Evolutionary conservation across 257 asterid species (phyloP), one percentile per base, ranked within the genome.

Genomic region (Nicotiana tomentosiformis): DNA sequence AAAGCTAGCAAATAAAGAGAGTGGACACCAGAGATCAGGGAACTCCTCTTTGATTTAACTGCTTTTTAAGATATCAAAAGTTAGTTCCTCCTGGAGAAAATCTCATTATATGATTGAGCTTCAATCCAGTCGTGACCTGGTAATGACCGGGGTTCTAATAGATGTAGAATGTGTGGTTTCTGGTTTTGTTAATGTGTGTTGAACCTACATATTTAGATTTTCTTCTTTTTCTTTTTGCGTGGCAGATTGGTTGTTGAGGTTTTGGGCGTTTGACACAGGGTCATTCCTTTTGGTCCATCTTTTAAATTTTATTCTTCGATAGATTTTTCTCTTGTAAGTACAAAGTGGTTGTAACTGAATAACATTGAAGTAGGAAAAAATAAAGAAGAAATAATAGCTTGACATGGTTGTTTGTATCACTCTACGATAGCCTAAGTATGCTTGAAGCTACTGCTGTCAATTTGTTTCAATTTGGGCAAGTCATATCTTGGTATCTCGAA

Each of bases 261-360:
- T 46, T 49, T 46, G 61, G 61, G 23, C 4, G 70, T 20, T 55
- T 67, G 74, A 64, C 64, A 51, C 58, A 37, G 66, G 66, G 74
- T 33, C 58, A 65, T 64, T 77, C 72, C 26, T 55, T 23, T 26
- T 26, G 4, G 20, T 51, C 37, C 35, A 26, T 49, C 26, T 55
- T 77, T 37, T 43, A 43, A 2, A 0, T 43, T 46, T 26, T 30
- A n/a, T 16, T 30, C 49, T 87, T 49, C 10, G 77, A 58, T 83
- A 72, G 81, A 35, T 62, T 69, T 78, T 72, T 69, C 84, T 84
- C 39, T 65, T 81, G 84, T 32, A 72, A 66, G 67, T 66, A 81
- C 57, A 66, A 17, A 81, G 78, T 83, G 82, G 56, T 68, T 84
- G 84, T 78, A 64, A 69, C 82, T 68, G 85, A 78, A 53, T 66